Percentiles rank a stretch among this genome's conserved stretches.
Conservation (phyloP, 2,329 filamentous ascomycete species). For the Coniella lustricola region DNA sequence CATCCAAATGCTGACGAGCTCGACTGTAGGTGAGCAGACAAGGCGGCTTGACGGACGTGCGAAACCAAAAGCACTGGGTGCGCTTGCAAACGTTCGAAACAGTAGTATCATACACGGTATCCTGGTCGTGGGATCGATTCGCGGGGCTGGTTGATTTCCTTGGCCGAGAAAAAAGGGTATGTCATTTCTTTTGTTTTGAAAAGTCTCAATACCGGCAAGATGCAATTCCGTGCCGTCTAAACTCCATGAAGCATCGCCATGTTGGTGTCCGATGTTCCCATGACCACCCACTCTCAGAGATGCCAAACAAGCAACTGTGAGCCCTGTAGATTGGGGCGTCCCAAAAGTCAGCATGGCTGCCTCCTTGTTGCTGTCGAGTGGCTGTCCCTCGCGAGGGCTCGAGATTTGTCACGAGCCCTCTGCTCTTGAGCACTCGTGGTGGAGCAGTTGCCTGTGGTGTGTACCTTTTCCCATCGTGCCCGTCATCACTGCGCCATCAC, state of each 20-base stretch:
- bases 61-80: no score
- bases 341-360: slow-evolving; percentile 1
- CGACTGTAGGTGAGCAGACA: no score
- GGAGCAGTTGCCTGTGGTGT: background rate
- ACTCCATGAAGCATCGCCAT: slow-evolving; percentile 16
- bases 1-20: background rate
- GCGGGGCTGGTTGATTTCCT: background rate
- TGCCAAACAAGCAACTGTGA: slow-evolving; percentile 14
- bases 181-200: slow-evolving; percentile 11
- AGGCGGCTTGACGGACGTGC: no score
- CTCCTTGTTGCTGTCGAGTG: background rate
- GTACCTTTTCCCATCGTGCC: slow-evolving; percentile 20
- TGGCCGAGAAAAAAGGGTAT: slow-evolving; percentile 11
- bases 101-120: slow-evolving; percentile 7
- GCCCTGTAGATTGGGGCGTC: slow-evolving; percentile 1
- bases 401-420: no score
- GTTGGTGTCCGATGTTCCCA: slow-evolving; percentile 15
- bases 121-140: slow-evolving; percentile 1
- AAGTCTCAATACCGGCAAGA: slow-evolving; percentile 17
- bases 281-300: slow-evolving; percentile 16
- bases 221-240: slow-evolving; percentile 17
- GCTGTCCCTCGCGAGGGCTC: no score
- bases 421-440: no score
- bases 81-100: background rate
- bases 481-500: slow-evolving; percentile 18